Base-by-base conservation (phyloP, 2,329 filamentous ascomycete species). In the Fusarium zealandicum region DNA sequence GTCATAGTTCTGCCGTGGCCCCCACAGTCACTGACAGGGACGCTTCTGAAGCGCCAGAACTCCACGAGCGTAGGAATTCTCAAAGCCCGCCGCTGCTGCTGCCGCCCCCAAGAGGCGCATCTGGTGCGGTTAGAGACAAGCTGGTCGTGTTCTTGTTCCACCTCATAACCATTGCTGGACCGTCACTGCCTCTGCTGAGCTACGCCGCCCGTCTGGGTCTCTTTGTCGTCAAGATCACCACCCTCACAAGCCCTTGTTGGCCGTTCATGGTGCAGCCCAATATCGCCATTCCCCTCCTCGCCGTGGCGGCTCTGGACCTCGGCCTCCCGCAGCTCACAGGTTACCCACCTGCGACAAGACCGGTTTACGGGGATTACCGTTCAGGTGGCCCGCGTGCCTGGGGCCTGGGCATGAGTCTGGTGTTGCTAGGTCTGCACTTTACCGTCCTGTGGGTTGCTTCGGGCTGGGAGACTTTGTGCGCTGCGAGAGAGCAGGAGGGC, bases 161-260 rank as follows among this genome's bases (percentile, higher is more conserved):
- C 5, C 27, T 66, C 11, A 59, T 63, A 41, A 47, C 51, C 4
- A 40, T 54, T 3, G 13, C 73, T 66, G 55, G 64, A 64, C 39
- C 58, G 61, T 59, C 67, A 64, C 35, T 74, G 69, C 66, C 58
- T 61, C 42, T 69, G 7, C 28, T 73, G 6, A 57, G 66, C 66
- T 72, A 71, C 70, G 73, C 41, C 46, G 76, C 5, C 16, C 87
- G 87, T 40, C 73, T 90, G 3, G 64, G 72, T 1, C 64, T 93
- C 1, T 93, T 96, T 64, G 70, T 88, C 6, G 61, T 82, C 42
- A 96, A 96, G 72, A 74, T 92, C 8, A 74, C 81, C 11, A 84
- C 85, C 0, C 73, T 95, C 9, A 80, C 82, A 3, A 79, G 82
- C 39, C 83, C 88, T 1, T 96, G 92, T 71, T 85, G 85, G 70